Evolutionary conservation across 139 green algal genomes (phyloP), one percentile per base, ranked within the genome.

Genomic region (Chlamydomonas asymmetrica): DNA sequence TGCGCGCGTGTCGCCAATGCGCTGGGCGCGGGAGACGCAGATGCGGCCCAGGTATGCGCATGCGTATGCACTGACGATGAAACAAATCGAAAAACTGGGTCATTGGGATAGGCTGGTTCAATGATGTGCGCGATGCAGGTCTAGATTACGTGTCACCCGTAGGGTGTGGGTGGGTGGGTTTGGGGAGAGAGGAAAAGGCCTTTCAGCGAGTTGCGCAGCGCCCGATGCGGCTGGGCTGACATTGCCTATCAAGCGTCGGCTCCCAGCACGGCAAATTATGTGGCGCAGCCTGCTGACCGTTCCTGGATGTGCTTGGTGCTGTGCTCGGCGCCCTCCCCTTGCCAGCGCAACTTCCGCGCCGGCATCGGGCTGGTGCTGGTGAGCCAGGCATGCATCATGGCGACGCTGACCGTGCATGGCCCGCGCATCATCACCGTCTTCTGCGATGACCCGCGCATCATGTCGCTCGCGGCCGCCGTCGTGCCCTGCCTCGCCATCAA

Each of bases 1-100:
- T 80, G 75, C 65, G 79, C 82, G 4, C 67, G 65, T 49, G 74
- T 88, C 52, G 60, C 73, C 34, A 83, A 80, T 18, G 82, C 82
- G 31, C 74, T 88, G 69, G 82, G 82, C 18, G 78, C 77, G 45
- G 82, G 74, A 37, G 73, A 84, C 67, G 65, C 70, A 2, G 63
- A 22, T 43, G 32, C 40, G 31, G 80, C 75, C 32, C 63, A 62
- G 67, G 72, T 60, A 39, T 8, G 32, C 41, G 38, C n/a, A n/a
- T n/a, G n/a, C n/a, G n/a, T n/a, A n/a, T n/a, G 52, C 52, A 16
- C 8, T 8, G 10, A 61, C 16, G 52, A 27, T 5, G 52, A 61
- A 23, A 13, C 52, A 5, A 8, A 23, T 61, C 10, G 25, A 5
- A 61, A 61, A 13, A 13, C 31, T 13, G 9, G 25, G 10, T 13